Evolutionary conservation across 192 early-diverging fungal species (phyloP).

Genomic region (Chytriomyces hyalinus): DNA sequence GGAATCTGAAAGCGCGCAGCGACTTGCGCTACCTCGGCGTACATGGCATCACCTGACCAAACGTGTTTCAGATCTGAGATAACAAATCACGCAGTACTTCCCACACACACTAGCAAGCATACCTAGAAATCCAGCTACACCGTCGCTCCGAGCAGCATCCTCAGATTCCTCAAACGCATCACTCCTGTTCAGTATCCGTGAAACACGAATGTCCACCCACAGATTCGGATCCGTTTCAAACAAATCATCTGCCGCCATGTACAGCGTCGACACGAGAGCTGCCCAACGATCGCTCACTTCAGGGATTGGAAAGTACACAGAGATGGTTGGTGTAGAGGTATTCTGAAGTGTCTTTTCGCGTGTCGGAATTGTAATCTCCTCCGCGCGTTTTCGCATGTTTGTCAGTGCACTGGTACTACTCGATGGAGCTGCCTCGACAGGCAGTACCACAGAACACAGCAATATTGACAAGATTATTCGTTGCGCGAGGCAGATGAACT

Average conservation of each 20-base stretch:
- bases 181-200: neutral
- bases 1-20: constrained; percentile 8
- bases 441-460: too few species aligned
- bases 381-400: too few species aligned
- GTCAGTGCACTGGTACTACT: too few species aligned
- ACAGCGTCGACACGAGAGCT: constrained; percentile 14
- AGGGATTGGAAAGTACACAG: constrained; percentile 18
- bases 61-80: neutral
- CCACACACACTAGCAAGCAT: neutral
- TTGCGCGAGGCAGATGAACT: too few species aligned
- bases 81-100: neutral
- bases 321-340: constrained; percentile 1
- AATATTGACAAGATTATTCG: too few species aligned
- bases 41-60: constrained; percentile 9
- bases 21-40: constrained; percentile 12
- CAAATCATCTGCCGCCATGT: constrained; percentile 17
- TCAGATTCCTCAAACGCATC: constrained; percentile 4
- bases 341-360: neutral
- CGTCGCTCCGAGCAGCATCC: neutral
- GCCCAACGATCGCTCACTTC: neutral
- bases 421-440: too few species aligned
- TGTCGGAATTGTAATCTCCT: too few species aligned
- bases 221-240: neutral
- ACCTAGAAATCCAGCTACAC: constrained; percentile 19
- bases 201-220: constrained; percentile 19